Base-by-base conservation (phyloP, 75 land plant species). In the Larix kaempferi region DNA sequence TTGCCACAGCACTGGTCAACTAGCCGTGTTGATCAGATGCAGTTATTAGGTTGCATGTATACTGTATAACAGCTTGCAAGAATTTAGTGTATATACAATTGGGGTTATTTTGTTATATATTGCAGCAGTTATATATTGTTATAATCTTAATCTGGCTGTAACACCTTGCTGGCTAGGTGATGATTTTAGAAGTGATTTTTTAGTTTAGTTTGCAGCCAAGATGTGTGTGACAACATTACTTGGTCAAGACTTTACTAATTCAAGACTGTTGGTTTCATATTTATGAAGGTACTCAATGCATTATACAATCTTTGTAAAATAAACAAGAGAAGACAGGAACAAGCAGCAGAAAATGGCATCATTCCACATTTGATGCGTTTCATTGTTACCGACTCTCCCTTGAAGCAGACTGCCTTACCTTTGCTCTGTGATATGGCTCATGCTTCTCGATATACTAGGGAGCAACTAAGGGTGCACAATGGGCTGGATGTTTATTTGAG, bases 361-460 rank as follows among this genome's bases (percentile, higher is more conserved):
- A 93, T 98, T 81, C 98, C 98, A 59, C 99, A 98, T 76, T 85
- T 98, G 85, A 95, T 98, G 91, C 86, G 85, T 13, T 91, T 98
- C 77, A 95, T 98, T 29, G 78, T 84, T 78, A 83, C 89, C n/a
- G 88, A 87, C 57, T 98, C 99, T 80, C 96, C 94, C 21, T 78
- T 98, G 64, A 98, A 91, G 79, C 89, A 85, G 77, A 87, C 88
- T 82, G 95, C 99, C 19, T 82, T 98, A 66, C 98, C 99, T 27
- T 85, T 98, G 26, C 87, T 98, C 16, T 98, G 99, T 83, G 99
- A 98, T 78, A 98, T 98, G 99, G 99, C 99, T 21, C 99, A 98
- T 86, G 98, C 99, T 74, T 98, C 99, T 33, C 92, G 98, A 7
- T 88, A 91, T 72, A 95, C 99, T 49, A 89, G 99, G 82, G 99